Base-by-base conservation (phyloP, 1,139 yeast species). In the Blastobotrys ciferrii region DNA sequence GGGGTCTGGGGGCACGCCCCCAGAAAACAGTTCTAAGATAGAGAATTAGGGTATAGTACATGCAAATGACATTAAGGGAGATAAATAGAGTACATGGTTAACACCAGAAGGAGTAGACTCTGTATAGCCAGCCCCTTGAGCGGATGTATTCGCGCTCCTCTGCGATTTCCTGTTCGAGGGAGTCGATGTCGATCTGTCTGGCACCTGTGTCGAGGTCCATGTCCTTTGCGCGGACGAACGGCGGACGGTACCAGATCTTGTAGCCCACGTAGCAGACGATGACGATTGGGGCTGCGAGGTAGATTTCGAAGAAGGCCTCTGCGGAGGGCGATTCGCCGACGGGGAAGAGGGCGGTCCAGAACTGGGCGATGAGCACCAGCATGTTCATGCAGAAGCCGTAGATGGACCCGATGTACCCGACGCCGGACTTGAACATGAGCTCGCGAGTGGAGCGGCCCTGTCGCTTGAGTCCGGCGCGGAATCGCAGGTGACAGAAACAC, bases 261-360 rank as follows among this genome's bases (percentile, higher is more conserved):
- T 78, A 82, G 31, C 74, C 77, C 23, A 77, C 28, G 63, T 74
- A 78, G 58, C 76, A 70, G 12, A 65, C 68, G 9, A 79, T 36
- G 56, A 78, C 74, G 41, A 80, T 73, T 13, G 79, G 78, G 37
- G 73, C 71, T 45, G 84, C 81, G 60, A 81, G 65, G 63, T 79
- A 81, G 45, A 73, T 66, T 63, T 71, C 68, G 71, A 81, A 81
- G 64, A 81, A 81, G 45, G 59, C 60, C 20, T 61, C 55, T 38
- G 71, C 76, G 61, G 47, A 58, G 17, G 70, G 62, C 9, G 45
- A 25, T n/a, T 83, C 85, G 2, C 64, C 74, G 50, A 84, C 64
- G 51, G 95, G 95, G 69, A 72, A 81, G 43, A 85, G 67, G 3
- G 91, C 88, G 49, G 82, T 76, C 91, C 92, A 84, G 70, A 86